A percentile compares a stretch with the other conserved stretches of the same genome.
Evolutionary conservation across 2,329 filamentous ascomycete species (phyloP).

Genomic region (Aspergillus aculeatinus): DNA sequence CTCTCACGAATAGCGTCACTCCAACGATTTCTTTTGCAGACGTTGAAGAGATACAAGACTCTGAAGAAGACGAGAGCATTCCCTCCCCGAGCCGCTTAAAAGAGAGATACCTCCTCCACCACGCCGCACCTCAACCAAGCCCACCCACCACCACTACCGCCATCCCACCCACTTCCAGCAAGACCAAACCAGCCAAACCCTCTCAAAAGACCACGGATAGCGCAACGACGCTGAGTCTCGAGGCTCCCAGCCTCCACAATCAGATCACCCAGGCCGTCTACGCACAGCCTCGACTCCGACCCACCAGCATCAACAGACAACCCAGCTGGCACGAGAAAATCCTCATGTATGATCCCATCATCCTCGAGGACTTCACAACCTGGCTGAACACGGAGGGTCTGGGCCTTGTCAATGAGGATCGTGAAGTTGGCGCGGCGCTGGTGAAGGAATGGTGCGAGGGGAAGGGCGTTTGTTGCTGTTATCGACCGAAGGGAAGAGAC

Average conservation of each 20-base stretch:
- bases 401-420: constrained; percentile 62
- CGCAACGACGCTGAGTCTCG: constrained; percentile 17
- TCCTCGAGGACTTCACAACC: constrained; percentile 77
- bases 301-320: constrained; percentile 34
- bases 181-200: background rate
- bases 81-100: constrained; percentile 28
- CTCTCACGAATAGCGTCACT: background rate
- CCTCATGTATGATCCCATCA: constrained; percentile 85
- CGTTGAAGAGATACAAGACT: constrained; percentile 41
- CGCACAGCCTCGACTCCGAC: constrained; percentile 34
- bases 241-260: constrained; percentile 41
- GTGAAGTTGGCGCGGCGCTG: constrained; percentile 61
- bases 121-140: background rate
- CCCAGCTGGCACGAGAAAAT: constrained; percentile 89
- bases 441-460: constrained; percentile 90
- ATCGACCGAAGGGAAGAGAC: constrained; percentile 34
- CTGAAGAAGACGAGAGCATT: constrained; percentile 33
- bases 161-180: constrained; percentile 5
- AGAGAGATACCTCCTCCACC: constrained; percentile 16
- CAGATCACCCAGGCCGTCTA: constrained; percentile 52
- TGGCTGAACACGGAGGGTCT: constrained; percentile 79
- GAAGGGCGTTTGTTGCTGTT: constrained; percentile 77
- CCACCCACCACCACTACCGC: background rate
- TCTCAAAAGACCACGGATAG: background rate
- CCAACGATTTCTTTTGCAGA: constrained; percentile 22